These are phyloP conservation scores for Vararia minispora DNA, from an alignment of 768 basidiomycete species.

Conservation along the genomic window DNA sequence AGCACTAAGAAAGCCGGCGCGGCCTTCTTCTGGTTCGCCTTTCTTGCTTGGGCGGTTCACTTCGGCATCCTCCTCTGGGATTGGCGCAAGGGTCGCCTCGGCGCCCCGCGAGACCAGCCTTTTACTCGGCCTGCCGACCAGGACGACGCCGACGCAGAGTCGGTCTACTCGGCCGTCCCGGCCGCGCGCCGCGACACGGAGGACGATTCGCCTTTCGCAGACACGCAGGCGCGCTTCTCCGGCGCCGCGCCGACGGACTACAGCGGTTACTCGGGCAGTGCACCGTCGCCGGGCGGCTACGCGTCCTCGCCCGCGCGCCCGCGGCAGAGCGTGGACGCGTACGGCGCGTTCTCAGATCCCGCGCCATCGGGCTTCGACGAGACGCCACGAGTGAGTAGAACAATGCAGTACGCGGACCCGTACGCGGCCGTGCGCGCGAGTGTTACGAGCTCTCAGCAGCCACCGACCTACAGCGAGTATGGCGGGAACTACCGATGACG, in stretches of 20 bases:
- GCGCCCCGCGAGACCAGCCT: conserved; percentile 55
- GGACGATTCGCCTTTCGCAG: conserved; percentile 38
- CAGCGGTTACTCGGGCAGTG: conserved; percentile 14
- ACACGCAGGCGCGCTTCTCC: conserved; percentile 39
- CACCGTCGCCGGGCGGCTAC: conserved; percentile 18
- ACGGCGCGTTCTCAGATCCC: conserved; percentile 86
- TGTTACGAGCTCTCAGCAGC: conserved; percentile 5
- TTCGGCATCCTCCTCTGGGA: conserved; percentile 32
- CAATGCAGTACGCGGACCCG: conserved; percentile 88
- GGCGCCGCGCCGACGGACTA: conserved; percentile 21
- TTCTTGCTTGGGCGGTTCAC: conserved; percentile 17
- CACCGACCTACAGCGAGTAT: conserved; percentile 5
- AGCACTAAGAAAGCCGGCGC: conserved; percentile 84
- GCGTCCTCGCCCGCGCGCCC: conserved; percentile 15
- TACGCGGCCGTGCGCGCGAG: conserved; percentile 69
- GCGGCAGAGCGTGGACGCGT: conserved; percentile 73
- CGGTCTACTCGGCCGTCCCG: conserved; percentile 38
- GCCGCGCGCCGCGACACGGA: conserved; percentile 21
- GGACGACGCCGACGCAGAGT: conserved; percentile 42
- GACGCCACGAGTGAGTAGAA: conserved; percentile 61
- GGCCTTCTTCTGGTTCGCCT: conserved; percentile 83
- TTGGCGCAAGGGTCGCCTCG: conserved; percentile 61
- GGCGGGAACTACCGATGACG: conserved; percentile 7
- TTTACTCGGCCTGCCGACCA: conserved; percentile 53
- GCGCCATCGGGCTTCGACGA: conserved; percentile 64